Base-by-base conservation (phyloP, 2,329 filamentous ascomycete species). In the Ophiocordyceps camponoti-leonardi region DNA sequence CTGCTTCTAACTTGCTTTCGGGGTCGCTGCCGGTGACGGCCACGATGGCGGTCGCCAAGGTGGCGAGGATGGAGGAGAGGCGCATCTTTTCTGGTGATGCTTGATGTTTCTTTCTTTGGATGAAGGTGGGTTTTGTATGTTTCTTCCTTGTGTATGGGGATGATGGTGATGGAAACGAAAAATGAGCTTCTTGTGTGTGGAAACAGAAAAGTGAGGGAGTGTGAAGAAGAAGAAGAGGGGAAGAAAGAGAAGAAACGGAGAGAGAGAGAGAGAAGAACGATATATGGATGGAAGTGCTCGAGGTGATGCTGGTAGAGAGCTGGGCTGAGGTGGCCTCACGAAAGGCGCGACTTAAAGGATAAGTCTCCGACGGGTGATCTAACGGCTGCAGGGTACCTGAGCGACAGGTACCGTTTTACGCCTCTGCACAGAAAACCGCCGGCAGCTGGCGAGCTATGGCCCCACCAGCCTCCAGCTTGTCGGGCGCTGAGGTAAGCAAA, bases 21-120 rank as follows among this genome's bases (percentile, higher is more conserved):
- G 4, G 5, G 1, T 6, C n/a, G 16, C 6, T 18, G 39, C 81
- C 60, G 47, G 71, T 70, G 47, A 73, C 69, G 46, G 77, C 67
- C 37, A 78, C 62, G 46, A 86, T 62, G 52, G 85, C 68, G 58
- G 81, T 66, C 48, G 76, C 66, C 40, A 79, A 73, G 52, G 83
- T 66, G 54, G 87, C 19, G 19, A 41, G 63, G 49, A 77, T 62
- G 53, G 73, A 69, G 47, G 83, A 66, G 56, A 82, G 67, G 66
- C 76, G 81, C 84, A 90, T 90, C 53, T 18, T 37, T 16, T 4
- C 4, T 37, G 8, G 2, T 16, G n/a, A 37, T 37, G 16, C n/a
- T n/a, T n/a, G n/a, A n/a, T 16, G 6, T 6, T 7, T 37, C 7
- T 6, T 37, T 18, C 6, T n/a, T 6, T 5, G 16, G 3, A 18